Evolutionary conservation across 1,139 yeast genomes (phyloP).

Genomic region (Suhomyces wounanorum): DNA sequence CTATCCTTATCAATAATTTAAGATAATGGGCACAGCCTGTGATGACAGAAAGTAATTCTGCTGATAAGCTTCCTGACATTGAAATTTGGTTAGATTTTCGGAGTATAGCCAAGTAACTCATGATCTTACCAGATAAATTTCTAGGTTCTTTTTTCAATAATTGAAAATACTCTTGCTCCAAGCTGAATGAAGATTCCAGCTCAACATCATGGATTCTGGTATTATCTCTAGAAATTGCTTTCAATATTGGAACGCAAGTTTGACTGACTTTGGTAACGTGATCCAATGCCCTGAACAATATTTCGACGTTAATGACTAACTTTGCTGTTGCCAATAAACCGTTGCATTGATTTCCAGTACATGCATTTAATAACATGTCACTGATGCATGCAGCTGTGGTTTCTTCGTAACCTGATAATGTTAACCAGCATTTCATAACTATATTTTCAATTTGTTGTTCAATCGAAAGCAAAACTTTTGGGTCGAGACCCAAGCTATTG

Average conservation of each 20-base stretch:
- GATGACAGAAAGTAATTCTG: slow-evolving; percentile 70
- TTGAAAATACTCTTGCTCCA: slow-evolving; percentile 28
- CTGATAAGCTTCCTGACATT: slow-evolving; percentile 61
- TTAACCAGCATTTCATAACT: slow-evolving; percentile 84
- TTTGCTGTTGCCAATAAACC: slow-evolving; percentile 77
- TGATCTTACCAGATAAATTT: slow-evolving; percentile 74
- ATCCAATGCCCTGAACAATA: slow-evolving; percentile 78
- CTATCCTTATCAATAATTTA: slow-evolving; percentile 79
- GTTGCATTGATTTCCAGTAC: slow-evolving; percentile 68
- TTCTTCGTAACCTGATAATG: slow-evolving; percentile 87
- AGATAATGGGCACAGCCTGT: slow-evolving; percentile 93
- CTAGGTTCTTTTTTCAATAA: slow-evolving; percentile 75
- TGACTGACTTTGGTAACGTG: slow-evolving; percentile 40
- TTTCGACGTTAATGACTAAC: slow-evolving; percentile 72
- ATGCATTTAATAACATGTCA: slow-evolving; percentile 86
- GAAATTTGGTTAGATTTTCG: slow-evolving; percentile 53
- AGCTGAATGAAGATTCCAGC: slow-evolving; percentile 12
- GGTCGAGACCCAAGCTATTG: slow-evolving; percentile 34
- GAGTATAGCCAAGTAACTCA: slow-evolving; percentile 74
- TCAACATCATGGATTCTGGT: slow-evolving; percentile 11
- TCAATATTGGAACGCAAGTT: slow-evolving; percentile 16
- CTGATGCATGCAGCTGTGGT: slow-evolving; percentile 90
- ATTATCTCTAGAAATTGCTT: slow-evolving; percentile 10
- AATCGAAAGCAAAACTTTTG: slow-evolving; percentile 53
- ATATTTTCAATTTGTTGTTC: slow-evolving; percentile 69